Conservation (phyloP, 78 protist species). For the Chrysochromulina parva region DNA sequence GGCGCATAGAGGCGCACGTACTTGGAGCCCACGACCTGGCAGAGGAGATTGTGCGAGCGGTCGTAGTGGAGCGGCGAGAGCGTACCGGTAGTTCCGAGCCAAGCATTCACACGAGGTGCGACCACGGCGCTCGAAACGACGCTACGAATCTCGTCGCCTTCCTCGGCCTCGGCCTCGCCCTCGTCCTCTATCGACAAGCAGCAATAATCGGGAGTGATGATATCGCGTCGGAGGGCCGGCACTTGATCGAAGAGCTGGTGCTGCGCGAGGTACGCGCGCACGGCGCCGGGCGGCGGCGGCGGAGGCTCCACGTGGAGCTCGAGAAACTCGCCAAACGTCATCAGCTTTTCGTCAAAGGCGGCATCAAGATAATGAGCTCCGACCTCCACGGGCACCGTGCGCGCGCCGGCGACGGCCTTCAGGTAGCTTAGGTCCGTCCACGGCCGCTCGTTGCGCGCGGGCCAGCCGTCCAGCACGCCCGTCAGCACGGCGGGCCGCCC, state of each 20-base stretch:
- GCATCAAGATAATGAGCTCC: not conserved
- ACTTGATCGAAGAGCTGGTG: constrained; percentile 10
- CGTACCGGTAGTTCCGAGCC: constrained; percentile 69
- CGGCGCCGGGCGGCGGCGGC: not conserved
- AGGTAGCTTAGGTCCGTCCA: not conserved
- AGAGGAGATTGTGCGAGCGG: constrained; percentile 55
- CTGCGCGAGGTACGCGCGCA: not conserved
- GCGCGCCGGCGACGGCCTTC: not conserved
- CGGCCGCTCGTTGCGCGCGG: not conserved
- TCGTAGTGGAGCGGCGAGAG: constrained; percentile 72
- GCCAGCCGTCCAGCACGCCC: not conserved
- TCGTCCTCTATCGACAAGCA: not conserved
- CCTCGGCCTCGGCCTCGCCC: not conserved
- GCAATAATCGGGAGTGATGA: not conserved
- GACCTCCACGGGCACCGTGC: constrained; percentile 32
- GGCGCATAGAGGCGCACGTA: constrained; percentile 52
- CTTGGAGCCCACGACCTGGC: constrained; percentile 66
- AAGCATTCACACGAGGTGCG: not conserved
- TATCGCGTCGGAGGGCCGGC: not conserved
- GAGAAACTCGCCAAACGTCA: constrained; percentile 5
- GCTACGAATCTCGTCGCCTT: too few relatives aligned
- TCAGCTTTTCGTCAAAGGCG: constrained; percentile 7
- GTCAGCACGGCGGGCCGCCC: not conserved
- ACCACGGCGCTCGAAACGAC: too few relatives aligned
- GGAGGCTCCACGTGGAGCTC: not conserved